A percentile compares a stretch with the other conserved stretches of the same genome.
Evolutionary conservation across 257 asterid genomes (phyloP).

Genomic region (Solanum tarapatanum): DNA sequence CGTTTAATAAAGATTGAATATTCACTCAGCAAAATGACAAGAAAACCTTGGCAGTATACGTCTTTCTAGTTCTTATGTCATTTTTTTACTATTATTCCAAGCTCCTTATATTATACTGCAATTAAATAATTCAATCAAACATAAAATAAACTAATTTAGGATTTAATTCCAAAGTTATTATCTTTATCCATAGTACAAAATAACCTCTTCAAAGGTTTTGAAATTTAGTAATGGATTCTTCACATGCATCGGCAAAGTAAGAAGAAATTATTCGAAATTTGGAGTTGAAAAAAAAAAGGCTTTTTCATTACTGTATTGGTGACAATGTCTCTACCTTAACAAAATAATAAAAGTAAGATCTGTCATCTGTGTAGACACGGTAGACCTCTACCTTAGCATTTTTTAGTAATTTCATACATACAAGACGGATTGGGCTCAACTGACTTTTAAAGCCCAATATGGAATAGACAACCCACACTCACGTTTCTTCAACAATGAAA

Average conservation of each 20-base stretch:
- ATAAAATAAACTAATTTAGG: not conserved
- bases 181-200: not conserved
- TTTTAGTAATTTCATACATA: not conserved
- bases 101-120: not conserved
- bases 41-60: not conserved
- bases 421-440: not conserved
- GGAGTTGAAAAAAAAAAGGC: not conserved
- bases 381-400: not conserved
- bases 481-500: not conserved
- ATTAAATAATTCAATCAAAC: not conserved
- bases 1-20: not conserved
- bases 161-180: not conserved
- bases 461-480: not conserved
- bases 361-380: not conserved
- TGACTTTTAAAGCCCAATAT: not conserved
- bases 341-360: too few relatives aligned
- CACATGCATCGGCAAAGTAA: not conserved
- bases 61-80: not conserved
- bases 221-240: not conserved
- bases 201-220: not conserved
- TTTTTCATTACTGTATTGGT: not conserved
- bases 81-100: not conserved
- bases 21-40: not conserved
- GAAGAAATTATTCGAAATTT: not conserved
- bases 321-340: not conserved